phyloP scores from a whole-genome alignment of 441 rosid species.

The Erodium trifolium region DNA sequence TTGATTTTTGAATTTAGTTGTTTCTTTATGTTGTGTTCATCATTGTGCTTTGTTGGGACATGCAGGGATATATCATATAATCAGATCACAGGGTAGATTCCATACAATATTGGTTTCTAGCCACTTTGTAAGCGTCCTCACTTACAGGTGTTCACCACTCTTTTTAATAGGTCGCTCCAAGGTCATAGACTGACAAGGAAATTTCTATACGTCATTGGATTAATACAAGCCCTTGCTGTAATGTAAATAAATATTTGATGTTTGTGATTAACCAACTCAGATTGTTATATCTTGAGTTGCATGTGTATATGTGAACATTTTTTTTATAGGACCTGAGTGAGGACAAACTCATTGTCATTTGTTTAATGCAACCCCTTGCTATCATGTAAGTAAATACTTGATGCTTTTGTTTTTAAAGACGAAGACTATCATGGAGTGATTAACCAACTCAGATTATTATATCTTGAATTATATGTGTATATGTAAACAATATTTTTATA shows the following conservation, averaged over 20 bases:
- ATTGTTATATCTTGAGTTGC: no score
- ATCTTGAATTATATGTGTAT: not conserved
- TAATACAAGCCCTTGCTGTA: no score
- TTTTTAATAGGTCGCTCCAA: slow-evolving; percentile 69
- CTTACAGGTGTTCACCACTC: not conserved
- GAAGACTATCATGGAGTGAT: not conserved
- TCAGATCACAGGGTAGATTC: slow-evolving; percentile 68
- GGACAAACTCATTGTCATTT: no score
- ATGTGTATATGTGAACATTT: no score
- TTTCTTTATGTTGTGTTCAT: not conserved
- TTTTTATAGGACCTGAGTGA: no score
- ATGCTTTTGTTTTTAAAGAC: not conserved
- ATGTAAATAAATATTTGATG: no score
- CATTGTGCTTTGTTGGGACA: not conserved
- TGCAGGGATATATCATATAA: slow-evolving; percentile 81
- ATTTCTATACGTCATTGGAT: slow-evolving; percentile 82
- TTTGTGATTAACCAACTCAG: no score
- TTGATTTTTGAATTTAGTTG: no score
- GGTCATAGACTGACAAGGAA: slow-evolving; percentile 65
- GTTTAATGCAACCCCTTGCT: slow-evolving; percentile 94
- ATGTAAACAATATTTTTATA: slow-evolving; percentile 5
- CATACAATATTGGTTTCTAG: slow-evolving; percentile 50
- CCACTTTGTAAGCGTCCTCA: slow-evolving; percentile 51
- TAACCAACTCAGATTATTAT: not conserved
- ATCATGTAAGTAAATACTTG: slow-evolving; percentile 52